Conservation (phyloP, 2,329 filamentous ascomycete genomes). For the Coniochaeta pulveracea region DNA sequence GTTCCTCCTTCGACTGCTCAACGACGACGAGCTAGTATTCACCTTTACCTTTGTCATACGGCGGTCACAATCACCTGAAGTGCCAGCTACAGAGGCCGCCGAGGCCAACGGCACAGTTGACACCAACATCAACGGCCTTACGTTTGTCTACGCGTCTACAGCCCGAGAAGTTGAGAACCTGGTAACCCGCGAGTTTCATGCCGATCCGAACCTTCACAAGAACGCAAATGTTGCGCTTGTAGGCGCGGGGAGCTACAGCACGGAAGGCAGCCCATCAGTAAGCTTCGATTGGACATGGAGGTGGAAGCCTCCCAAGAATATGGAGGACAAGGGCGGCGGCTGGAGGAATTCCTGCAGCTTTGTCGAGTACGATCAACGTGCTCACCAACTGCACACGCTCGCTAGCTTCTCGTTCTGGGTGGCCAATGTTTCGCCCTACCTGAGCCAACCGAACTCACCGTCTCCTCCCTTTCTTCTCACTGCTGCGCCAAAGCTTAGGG, state of each 20-base stretch:
- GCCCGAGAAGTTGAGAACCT: constrained; percentile 83
- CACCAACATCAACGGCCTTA: constrained; percentile 76
- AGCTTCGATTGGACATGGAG: constrained; percentile 95
- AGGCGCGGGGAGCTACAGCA: constrained; percentile 76
- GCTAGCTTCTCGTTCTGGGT: constrained; percentile 96
- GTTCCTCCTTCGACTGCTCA: constrained; percentile 77
- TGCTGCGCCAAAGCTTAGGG: constrained; percentile 64
- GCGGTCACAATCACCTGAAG: constrained; percentile 26
- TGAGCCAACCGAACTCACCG: constrained; percentile 52
- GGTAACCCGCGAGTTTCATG: constrained; percentile 89
- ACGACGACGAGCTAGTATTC: constrained; percentile 88
- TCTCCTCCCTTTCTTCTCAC: constrained; percentile 57
- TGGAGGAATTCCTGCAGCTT: constrained; percentile 98
- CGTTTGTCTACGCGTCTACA: constrained; percentile 83
- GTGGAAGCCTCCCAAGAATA: constrained; percentile 79
- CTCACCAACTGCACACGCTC: constrained; percentile 77
- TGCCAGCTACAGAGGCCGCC: constrained; percentile 33
- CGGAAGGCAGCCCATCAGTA: constrained; percentile 70
- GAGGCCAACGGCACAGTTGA: constrained; percentile 45
- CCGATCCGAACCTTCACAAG: constrained; percentile 94
- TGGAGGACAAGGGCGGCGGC: constrained; percentile 76
- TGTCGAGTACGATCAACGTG: constrained; percentile 91
- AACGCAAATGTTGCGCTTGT: constrained; percentile 92
- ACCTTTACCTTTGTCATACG: constrained; percentile 82
- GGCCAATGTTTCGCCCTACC: constrained; percentile 40